Percentiles rank a stretch among this genome's conserved stretches.
These are phyloP conservation scores for Scleroderma citrinum DNA, from an alignment of 768 basidiomycete genomes.

Conservation along the genomic window DNA sequence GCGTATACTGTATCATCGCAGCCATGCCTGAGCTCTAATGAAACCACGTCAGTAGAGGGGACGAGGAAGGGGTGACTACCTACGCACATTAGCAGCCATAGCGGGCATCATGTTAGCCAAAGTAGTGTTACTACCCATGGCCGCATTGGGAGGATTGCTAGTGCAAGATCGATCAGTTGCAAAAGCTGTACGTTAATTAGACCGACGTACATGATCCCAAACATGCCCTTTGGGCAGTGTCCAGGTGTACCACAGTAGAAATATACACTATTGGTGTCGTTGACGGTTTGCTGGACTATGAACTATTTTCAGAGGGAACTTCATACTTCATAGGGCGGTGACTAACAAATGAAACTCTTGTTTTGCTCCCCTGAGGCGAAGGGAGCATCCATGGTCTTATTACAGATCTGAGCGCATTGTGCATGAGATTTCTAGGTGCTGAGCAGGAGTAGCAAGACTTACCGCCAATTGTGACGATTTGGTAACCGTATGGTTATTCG, in stretches of 20 bases:
- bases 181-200: background rate
- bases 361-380: slow-evolving; percentile 55
- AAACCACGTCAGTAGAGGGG: background rate
- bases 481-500: slow-evolving; percentile 79
- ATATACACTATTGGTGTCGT: slow-evolving; percentile 66
- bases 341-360: slow-evolving; percentile 56
- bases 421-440: background rate
- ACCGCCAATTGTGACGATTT: slow-evolving; percentile 55
- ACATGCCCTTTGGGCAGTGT: slow-evolving; percentile 84
- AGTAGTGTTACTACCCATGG: slow-evolving; percentile 37
- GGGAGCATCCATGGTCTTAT: slow-evolving; percentile 52
- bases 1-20: slow-evolving; percentile 49
- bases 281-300: slow-evolving; percentile 62
- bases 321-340: background rate
- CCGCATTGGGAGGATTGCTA: slow-evolving; percentile 54
- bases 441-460: background rate
- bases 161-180: slow-evolving; percentile 4
- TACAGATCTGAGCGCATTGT: slow-evolving; percentile 45
- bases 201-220: slow-evolving; percentile 57
- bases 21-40: slow-evolving; percentile 48
- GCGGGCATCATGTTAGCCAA: slow-evolving; percentile 48
- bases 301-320: slow-evolving; percentile 15
- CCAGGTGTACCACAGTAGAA: slow-evolving; percentile 66
- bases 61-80: background rate
- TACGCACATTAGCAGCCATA: slow-evolving; percentile 40